Evolutionary conservation across 2,329 filamentous ascomycete genomes (phyloP), one percentile per base, ranked within the genome.

Genomic region (Diplodia sapinea): DNA sequence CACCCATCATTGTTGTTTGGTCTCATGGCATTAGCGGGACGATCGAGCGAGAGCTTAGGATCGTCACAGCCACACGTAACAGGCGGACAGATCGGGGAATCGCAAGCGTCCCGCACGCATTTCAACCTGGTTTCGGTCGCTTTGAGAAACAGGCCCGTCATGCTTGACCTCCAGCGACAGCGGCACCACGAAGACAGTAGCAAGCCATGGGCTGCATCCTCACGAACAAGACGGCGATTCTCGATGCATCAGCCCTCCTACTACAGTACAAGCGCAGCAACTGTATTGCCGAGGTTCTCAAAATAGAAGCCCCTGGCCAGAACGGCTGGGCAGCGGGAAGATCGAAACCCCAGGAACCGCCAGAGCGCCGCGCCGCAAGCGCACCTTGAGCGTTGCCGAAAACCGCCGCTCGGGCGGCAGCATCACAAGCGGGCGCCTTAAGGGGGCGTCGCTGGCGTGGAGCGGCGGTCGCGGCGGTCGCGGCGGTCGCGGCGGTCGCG

Each of bases 231-330:
- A 33, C 31, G 26, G 31, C 36, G 38, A 43, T 29, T 43, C 3
- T 57, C 13, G 55, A 43, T 29, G 26, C 38, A 43, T 31, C 55
- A 59, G 36, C 55, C 55, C 38, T 59, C 55, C 23, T 59, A 43
- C 20, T 59, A 59, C 23, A 8, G 31, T 33, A 33, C 26, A 49
- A 61, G 57, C 26, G 49, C 40, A 61, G 15, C 57, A 13, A 11
- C 40, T 8, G 33, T 40, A 12, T 23, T 26, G 36, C 55, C 36
- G 36, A 59, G 55, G 12, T 12, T 61, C 57, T 63, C 17, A 63
- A 63, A 63, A 63, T 63, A 63, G 59, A 63, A 51, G 31, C 26
- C 15, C 11, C 17, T 43, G 57, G 56, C 56, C 11, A 31, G 38
- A 61, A 47, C 38, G 56, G 36, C 38, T 33, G 40, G 56, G 56